Conservation (phyloP, 768 basidiomycete genomes). For the Hygrophoropsis aurantiaca region DNA sequence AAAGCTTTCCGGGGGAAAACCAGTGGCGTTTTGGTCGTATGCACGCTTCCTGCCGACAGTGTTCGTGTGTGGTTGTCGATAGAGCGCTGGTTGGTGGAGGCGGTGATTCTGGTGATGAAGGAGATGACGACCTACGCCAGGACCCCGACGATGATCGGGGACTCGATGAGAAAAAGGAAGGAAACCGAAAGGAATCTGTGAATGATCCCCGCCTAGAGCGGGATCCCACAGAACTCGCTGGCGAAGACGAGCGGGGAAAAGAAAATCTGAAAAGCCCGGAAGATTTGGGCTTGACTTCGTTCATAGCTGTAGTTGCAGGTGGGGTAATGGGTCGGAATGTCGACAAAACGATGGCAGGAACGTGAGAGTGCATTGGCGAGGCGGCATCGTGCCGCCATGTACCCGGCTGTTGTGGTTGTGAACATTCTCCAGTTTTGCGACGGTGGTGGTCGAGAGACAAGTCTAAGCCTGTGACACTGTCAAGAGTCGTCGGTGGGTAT, state of each 20-base stretch:
- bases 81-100: slow-evolving; percentile 28
- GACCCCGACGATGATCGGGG: slow-evolving; percentile 21
- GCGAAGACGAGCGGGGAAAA: slow-evolving; percentile 29
- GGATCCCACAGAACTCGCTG: slow-evolving; percentile 26
- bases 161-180: slow-evolving; percentile 31
- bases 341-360: slow-evolving; percentile 25
- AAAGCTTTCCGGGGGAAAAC: slow-evolving; percentile 55
- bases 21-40: slow-evolving; percentile 48
- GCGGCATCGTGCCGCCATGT: slow-evolving; percentile 31
- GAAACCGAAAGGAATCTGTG: slow-evolving; percentile 49
- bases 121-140: slow-evolving; percentile 39
- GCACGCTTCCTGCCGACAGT: slow-evolving; percentile 32
- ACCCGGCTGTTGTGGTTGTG: slow-evolving; percentile 28
- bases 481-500: slow-evolving; percentile 43
- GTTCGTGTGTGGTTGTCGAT: slow-evolving; percentile 28
- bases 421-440: slow-evolving; percentile 26
- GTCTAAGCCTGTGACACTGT: slow-evolving; percentile 32
- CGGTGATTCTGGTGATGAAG: slow-evolving; percentile 33
- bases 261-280: slow-evolving; percentile 35
- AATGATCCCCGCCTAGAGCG: slow-evolving; percentile 29
- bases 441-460: slow-evolving; percentile 25
- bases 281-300: slow-evolving; percentile 34
- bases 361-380: slow-evolving; percentile 23
- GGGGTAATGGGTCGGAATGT: slow-evolving; percentile 20
- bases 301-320: slow-evolving; percentile 27